phyloP scores from a whole-genome alignment of 768 basidiomycete genomes.

The Naganishia friedmannii region DNA sequence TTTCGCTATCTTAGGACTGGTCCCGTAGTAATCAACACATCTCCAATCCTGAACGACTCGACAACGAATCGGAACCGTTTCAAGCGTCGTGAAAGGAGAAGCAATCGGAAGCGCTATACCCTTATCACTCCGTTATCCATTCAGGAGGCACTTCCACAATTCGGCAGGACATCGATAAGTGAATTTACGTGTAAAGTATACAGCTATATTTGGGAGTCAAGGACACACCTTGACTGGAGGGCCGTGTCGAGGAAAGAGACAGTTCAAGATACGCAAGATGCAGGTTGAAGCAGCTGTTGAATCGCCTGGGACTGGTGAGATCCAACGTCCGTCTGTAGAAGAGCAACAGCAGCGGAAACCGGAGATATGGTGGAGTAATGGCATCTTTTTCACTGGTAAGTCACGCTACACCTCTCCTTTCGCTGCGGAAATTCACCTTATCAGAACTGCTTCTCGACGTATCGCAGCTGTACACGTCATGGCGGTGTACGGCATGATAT shows the following conservation, averaged over 20 bases:
- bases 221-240: background rate
- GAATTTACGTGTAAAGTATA: too few relatives aligned
- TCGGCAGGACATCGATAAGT: background rate
- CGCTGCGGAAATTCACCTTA: background rate
- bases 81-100: background rate
- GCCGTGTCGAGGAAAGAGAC: background rate
- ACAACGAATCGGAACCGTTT: background rate
- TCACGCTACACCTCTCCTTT: background rate
- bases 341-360: background rate
- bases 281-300: background rate
- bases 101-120: background rate
- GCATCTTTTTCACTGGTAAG: conserved; percentile 7
- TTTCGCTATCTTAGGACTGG: background rate
- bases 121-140: background rate
- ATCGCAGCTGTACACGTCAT: conserved; percentile 62
- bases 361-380: conserved; percentile 20
- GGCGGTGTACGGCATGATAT: conserved; percentile 59
- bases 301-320: background rate
- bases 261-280: background rate
- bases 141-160: background rate
- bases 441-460: conserved; percentile 52
- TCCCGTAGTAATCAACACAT: background rate
- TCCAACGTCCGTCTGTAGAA: background rate
- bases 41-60: background rate
- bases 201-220: too few relatives aligned